Evolutionary conservation across 2,329 filamentous ascomycete species (phyloP).

Genomic region (Monilinia vaccinii-corymbosi): DNA sequence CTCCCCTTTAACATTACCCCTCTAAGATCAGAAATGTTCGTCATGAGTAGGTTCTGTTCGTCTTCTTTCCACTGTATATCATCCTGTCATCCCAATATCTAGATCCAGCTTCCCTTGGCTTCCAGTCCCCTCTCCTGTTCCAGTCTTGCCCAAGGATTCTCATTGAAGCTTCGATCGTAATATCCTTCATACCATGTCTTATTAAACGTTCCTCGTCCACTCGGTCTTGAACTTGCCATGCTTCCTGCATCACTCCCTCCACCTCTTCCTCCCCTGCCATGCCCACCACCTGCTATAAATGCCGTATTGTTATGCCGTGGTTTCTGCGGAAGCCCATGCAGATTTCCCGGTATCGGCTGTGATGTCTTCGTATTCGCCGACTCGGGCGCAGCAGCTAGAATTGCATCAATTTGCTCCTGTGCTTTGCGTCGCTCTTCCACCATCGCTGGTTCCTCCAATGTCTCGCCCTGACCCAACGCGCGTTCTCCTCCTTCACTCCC

Average conservation of each 20-base stretch:
- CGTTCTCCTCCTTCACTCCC: neutral
- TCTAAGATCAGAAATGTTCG: neutral
- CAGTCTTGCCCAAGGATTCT: conserved; percentile 61
- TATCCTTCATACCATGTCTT: conserved; percentile 55
- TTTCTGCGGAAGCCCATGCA: conserved; percentile 12
- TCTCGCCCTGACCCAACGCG: neutral
- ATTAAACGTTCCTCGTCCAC: conserved; percentile 29
- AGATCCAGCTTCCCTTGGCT: conserved; percentile 39
- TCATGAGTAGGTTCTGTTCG: neutral
- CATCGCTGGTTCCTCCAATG: conserved; percentile 7
- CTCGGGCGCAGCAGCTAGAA: conserved; percentile 14
- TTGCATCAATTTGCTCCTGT: conserved; percentile 24
- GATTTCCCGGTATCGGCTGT: neutral
- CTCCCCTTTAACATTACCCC: neutral
- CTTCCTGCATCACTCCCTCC: conserved; percentile 10
- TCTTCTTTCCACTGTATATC: neutral
- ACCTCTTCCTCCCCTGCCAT: neutral
- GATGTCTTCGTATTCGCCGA: conserved; percentile 6
- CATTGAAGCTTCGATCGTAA: conserved; percentile 59
- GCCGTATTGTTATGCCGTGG: conserved; percentile 7
- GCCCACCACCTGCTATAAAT: conserved; percentile 13
- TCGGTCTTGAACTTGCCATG: conserved; percentile 13
- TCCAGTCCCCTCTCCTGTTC: conserved; percentile 40
- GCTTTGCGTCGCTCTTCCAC: conserved; percentile 17
- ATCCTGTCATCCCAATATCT: neutral